Base-by-base conservation (phyloP, 305 asterid genomes). In the Fraxinus dipetala region DNA sequence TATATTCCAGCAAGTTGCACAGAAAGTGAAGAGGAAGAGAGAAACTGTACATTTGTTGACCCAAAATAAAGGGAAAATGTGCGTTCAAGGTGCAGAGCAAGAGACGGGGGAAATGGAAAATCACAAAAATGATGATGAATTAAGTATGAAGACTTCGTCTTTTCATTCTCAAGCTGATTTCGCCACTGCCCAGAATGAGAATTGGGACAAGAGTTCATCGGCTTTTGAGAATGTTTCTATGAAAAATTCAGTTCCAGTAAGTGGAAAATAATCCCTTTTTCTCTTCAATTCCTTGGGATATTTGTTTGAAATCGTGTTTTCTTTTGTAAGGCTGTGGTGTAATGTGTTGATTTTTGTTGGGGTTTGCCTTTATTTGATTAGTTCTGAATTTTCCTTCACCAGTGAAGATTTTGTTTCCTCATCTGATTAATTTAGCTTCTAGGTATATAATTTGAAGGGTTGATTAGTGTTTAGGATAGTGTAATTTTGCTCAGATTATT, bases 81-180 rank as follows among this genome's bases (percentile, higher is more conserved):
- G 98, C 77, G 90, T 92, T 67, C 95, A 91, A 86, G 98, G 91
- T 80, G 88, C 91, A 20, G 97, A 93, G 83, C 89, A 89, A 86
- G 91, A 85, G 77, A 85, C 80, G 48, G 95, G 90, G 84, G 93
- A 79, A 78, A 91, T 88, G 90, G 96, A 91, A 31, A 90, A 85
- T 75, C 85, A 89, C 2, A 83, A 76, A 43, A 88, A 84, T 67
- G 87, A 86, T 79, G 81, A 86, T 69, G 87, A 85, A 72, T 80
- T 77, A 43, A 78, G 79, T 80, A 70, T 78, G 48, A 87, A 84
- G 85, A 26, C 85, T 84, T 79, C 81, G 84, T 61, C 88, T 78
- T 88, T 88, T 80, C 85, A 80, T 83, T 83, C 91, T 65, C 84
- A 72, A 63, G 40, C 79, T 80, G 91, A 85, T 77, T 86, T 81